Evolutionary conservation across 1,284 basidiomycete species (phyloP).

Genomic region (Polyporus tsugae): DNA sequence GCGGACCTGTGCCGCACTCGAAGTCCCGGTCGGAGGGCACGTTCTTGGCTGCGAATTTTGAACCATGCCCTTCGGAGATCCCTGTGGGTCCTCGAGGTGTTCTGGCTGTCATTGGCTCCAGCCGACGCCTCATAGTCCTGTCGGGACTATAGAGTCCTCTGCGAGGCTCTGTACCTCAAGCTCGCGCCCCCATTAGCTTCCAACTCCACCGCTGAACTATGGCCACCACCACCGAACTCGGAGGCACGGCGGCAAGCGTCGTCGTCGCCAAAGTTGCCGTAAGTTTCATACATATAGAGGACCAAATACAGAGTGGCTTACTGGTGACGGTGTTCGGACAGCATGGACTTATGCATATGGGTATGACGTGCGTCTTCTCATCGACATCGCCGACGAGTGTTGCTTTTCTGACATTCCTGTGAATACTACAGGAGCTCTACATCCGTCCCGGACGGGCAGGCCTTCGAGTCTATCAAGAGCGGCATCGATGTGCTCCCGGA

Average conservation of each 20-base stretch:
- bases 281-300: not conserved
- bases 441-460: slow-evolving; percentile 54
- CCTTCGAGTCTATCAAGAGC: slow-evolving; percentile 64
- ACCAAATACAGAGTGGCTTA: not conserved
- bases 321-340: not conserved
- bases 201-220: not conserved
- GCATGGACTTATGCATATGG: slow-evolving; percentile 64
- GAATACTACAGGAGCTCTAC: slow-evolving; percentile 8
- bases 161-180: not conserved
- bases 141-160: not conserved
- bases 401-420: too few relatives aligned
- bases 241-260: slow-evolving; percentile 24
- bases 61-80: not conserved
- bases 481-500: slow-evolving; percentile 57
- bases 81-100: not conserved
- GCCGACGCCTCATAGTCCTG: not conserved
- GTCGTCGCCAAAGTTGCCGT: slow-evolving; percentile 26
- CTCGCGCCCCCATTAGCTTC: not conserved
- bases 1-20: not conserved
- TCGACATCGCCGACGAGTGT: not conserved
- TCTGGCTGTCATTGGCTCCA: not conserved
- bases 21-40: not conserved
- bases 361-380: slow-evolving; percentile 47
- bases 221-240: slow-evolving; percentile 25
- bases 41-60: not conserved